phyloP scores from a whole-genome alignment of 192 early-diverging fungal genomes.

The Coemansia sp. region DNA sequence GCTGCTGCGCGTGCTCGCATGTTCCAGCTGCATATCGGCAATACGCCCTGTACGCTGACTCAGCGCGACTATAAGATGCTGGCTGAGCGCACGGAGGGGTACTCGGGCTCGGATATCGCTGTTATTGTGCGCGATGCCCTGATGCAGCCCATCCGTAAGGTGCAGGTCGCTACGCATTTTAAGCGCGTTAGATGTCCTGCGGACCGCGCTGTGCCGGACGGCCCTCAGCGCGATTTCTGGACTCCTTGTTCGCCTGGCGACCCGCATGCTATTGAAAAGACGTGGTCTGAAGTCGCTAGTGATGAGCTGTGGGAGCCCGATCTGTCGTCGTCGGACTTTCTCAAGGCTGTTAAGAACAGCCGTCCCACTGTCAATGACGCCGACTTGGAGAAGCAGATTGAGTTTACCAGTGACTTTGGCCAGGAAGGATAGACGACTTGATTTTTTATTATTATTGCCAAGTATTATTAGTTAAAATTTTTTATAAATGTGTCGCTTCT shows the following conservation, averaged over 20 bases:
- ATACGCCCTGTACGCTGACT: constrained; percentile 81
- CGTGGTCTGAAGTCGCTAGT: constrained; percentile 82
- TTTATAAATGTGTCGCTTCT: not conserved
- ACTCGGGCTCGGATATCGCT: constrained; percentile 96
- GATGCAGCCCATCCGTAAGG: constrained; percentile 97
- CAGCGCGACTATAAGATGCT: constrained; percentile 73
- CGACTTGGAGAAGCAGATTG: constrained; percentile 80
- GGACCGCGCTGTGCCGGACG: constrained; percentile 15
- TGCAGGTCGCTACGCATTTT: constrained; percentile 93
- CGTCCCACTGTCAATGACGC: constrained; percentile 82
- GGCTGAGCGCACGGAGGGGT: constrained; percentile 84
- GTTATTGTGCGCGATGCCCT: constrained; percentile 93
- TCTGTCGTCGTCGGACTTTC: constrained; percentile 83
- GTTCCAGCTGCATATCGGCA: constrained; percentile 92
- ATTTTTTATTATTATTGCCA: not conserved
- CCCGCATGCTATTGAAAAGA: constrained; percentile 79
- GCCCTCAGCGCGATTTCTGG: constrained; percentile 56
- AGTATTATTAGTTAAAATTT: not conserved
- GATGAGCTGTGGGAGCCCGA: constrained; percentile 91
- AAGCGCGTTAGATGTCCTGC: constrained; percentile 58
- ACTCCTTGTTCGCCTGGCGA: constrained; percentile 97
- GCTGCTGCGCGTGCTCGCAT: constrained; percentile 80
- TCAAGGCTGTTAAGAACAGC: constrained; percentile 74
- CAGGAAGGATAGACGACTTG: constrained; percentile 52
- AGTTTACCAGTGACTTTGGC: constrained; percentile 89